phyloP scores from a whole-genome alignment of 257 asterid genomes.

The Lantana camara region DNA sequence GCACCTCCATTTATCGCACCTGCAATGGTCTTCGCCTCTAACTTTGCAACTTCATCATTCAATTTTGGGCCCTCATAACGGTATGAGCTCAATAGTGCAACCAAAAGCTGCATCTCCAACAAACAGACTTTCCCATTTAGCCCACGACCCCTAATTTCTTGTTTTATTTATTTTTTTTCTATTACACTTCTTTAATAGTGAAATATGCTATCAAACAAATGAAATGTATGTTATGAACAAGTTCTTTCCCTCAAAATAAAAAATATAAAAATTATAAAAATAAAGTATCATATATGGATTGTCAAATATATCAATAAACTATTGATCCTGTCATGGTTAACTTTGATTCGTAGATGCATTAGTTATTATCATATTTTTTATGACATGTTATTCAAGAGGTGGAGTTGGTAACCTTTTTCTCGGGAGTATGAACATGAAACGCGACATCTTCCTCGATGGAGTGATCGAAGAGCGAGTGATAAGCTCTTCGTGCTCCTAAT shows the following conservation, averaged over 20 bases:
- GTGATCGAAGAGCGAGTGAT: slow-evolving; percentile 75
- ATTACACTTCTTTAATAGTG: too few species aligned
- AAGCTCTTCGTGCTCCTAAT: slow-evolving; percentile 81
- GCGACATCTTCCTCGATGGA: slow-evolving; percentile 87
- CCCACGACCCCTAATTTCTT: neutral
- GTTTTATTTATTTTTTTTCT: too few species aligned
- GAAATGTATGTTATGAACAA: neutral
- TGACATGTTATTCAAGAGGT: neutral
- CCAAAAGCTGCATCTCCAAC: slow-evolving; percentile 69
- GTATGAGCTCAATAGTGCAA: slow-evolving; percentile 72
- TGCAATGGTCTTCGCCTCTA: slow-evolving; percentile 60
- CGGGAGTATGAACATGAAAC: slow-evolving; percentile 42
- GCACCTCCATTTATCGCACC: slow-evolving; percentile 42
- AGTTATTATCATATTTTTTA: neutral
- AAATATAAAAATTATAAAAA: too few species aligned
- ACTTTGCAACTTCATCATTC: slow-evolving; percentile 57
- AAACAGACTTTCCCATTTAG: neutral
- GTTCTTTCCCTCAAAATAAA: neutral
- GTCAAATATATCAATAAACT: neutral
- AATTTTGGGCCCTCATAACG: slow-evolving; percentile 79
- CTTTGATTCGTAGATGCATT: neutral
- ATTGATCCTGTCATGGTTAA: neutral
- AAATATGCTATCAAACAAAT: neutral
- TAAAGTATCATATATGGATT: neutral
- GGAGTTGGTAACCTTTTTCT: slow-evolving; percentile 46